Evolutionary conservation across 2,329 filamentous ascomycete species (phyloP).

Genomic region (Pseudogymnoascus sp.): DNA sequence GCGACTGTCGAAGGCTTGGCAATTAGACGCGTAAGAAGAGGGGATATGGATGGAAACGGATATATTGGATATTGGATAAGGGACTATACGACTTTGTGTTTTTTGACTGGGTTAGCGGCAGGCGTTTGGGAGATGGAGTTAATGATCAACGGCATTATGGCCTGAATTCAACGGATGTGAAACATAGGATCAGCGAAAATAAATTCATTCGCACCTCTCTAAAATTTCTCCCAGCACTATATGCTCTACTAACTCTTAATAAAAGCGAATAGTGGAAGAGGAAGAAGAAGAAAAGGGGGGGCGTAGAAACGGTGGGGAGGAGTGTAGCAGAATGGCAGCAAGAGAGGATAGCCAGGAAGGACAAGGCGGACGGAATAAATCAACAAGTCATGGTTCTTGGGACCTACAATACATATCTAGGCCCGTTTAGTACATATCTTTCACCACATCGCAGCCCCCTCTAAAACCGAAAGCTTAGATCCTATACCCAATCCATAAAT

Average conservation of each 20-base stretch:
- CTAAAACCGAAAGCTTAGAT: background rate
- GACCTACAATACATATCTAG: background rate
- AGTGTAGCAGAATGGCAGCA: too few species aligned
- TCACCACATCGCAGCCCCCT: background rate
- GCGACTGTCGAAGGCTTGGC: background rate
- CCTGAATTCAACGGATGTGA: background rate
- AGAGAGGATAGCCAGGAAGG: too few species aligned
- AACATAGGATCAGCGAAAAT: background rate
- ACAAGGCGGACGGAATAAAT: background rate
- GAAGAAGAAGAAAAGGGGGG: too few species aligned
- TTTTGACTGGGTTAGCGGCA: conserved; percentile 4
- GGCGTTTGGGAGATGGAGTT: background rate
- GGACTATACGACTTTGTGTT: background rate
- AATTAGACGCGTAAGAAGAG: background rate
- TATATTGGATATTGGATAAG: background rate
- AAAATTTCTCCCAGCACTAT: background rate
- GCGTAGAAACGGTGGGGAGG: too few species aligned
- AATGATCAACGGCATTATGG: background rate
- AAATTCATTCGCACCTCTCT: background rate
- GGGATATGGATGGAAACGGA: background rate
- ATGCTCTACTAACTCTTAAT: background rate
- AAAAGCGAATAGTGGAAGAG: background rate
- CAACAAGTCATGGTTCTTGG: background rate
- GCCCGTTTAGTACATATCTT: background rate
- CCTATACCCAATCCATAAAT: conserved; percentile 10